Percentiles rank a stretch among this genome's conserved stretches.
phyloP scores from a whole-genome alignment of 257 asterid species.

The Ophiorrhiza pumila region DNA sequence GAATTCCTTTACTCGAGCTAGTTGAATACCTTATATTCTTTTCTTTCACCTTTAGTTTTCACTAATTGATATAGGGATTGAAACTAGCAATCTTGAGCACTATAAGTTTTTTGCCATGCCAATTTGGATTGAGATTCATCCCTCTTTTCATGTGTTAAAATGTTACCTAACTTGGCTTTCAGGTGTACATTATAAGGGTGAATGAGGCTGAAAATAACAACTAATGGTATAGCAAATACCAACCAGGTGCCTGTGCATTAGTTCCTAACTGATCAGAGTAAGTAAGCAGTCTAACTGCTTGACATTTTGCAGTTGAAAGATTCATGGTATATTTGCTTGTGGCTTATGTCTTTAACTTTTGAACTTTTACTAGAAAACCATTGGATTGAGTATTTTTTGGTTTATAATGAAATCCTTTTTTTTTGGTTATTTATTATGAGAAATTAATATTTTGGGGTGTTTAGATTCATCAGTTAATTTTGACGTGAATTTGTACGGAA shows the following conservation, averaged over 20 bases:
- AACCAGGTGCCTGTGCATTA: not conserved
- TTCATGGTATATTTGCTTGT: no score
- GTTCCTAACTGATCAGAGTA: not conserved
- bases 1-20: no score
- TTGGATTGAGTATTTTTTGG: no score
- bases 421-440: no score
- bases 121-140: not conserved
- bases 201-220: constrained; percentile 15
- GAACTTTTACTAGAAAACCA: no score
- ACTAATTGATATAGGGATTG: not conserved
- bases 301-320: no score
- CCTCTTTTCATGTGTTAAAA: not conserved
- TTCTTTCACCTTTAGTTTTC: not conserved
- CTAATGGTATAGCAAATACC: not conserved
- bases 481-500: no score
- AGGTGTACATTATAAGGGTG: constrained; percentile 21
- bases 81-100: not conserved
- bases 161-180: not conserved
- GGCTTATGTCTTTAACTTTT: no score
- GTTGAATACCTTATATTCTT: not conserved
- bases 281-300: no score
- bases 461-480: no score
- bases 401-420: no score
- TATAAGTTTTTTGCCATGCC: not conserved
- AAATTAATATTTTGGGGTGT: no score